Evolutionary conservation across 345 rosid genomes (phyloP).

Genomic region (Hibiscus tridactylites): DNA sequence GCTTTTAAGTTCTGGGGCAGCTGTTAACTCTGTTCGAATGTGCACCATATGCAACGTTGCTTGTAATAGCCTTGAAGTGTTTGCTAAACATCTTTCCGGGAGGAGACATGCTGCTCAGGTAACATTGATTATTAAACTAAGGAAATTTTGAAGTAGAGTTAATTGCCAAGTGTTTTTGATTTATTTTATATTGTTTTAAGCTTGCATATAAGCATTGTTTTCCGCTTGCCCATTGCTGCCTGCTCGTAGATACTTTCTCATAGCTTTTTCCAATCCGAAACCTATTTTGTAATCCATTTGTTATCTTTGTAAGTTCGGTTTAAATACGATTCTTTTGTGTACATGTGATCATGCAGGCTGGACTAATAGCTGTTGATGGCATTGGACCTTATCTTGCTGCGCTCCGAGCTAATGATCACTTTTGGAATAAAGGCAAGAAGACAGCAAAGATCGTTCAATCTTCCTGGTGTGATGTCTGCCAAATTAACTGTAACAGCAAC

Average conservation of each 20-base stretch:
- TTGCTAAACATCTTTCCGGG: constrained; percentile 30
- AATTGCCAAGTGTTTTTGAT: no score
- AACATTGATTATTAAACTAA: not conserved
- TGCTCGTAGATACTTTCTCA: not conserved
- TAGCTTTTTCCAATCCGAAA: not conserved
- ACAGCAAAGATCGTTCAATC: constrained; percentile 15
- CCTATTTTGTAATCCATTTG: not conserved
- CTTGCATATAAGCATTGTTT: no score
- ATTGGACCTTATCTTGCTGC: constrained; percentile 4
- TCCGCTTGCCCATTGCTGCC: no score
- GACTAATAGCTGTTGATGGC: constrained; percentile 12
- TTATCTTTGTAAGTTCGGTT: not conserved
- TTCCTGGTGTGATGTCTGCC: constrained; percentile 25
- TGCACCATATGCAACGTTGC: constrained; percentile 40
- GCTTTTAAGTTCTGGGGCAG: constrained; percentile 27
- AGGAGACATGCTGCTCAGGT: constrained; percentile 37
- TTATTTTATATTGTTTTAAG: no score
- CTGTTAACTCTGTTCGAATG: constrained; percentile 31
- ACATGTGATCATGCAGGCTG: constrained; percentile 8
- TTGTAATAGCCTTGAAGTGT: constrained; percentile 29
- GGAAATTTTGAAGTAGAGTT: not conserved
- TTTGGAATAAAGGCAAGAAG: constrained; percentile 15
- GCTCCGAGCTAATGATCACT: not conserved
- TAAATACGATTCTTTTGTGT: not conserved
- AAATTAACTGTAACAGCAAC: constrained; percentile 19